Conservation (phyloP, 2,329 filamentous ascomycete genomes). For the Sporothrix pallida region DNA sequence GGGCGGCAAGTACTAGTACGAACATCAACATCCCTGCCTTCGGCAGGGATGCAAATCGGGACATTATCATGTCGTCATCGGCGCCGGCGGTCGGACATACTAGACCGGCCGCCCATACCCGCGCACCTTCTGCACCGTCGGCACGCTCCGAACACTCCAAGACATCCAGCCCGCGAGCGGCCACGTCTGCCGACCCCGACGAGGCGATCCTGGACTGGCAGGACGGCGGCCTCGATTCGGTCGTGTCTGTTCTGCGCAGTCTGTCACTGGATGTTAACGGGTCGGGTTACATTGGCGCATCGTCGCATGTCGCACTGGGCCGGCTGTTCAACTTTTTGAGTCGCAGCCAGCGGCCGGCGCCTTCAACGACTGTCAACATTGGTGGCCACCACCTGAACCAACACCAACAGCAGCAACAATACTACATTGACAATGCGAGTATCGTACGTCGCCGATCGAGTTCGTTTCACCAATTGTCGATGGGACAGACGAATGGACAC, state of each 20-base stretch:
- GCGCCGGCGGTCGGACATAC: not conserved
- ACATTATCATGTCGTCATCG: not conserved
- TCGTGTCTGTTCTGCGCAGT: conserved; percentile 24
- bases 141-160: conserved; percentile 16
- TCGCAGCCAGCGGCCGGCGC: not conserved
- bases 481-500: not conserved
- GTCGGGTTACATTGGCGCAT: conserved; percentile 27
- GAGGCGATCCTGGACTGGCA: conserved; percentile 29
- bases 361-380: not conserved
- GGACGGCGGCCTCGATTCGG: conserved; percentile 23
- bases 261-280: conserved; percentile 22
- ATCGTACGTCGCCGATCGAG: conserved; percentile 18
- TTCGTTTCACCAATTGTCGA: conserved; percentile 5
- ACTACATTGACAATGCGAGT: not conserved
- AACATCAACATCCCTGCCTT: not conserved
- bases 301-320: conserved; percentile 26
- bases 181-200: conserved; percentile 11
- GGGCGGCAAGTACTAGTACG: not conserved
- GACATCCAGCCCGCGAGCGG: not conserved
- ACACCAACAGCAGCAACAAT: conserved; percentile 20
- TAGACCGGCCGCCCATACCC: no score
- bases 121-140: not conserved
- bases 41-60: not conserved
- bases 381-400: conserved; percentile 21
- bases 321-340: conserved; percentile 11